Base-by-base conservation (phyloP, 1,284 basidiomycete genomes). In the Sanghuangporus sanghuang region DNA sequence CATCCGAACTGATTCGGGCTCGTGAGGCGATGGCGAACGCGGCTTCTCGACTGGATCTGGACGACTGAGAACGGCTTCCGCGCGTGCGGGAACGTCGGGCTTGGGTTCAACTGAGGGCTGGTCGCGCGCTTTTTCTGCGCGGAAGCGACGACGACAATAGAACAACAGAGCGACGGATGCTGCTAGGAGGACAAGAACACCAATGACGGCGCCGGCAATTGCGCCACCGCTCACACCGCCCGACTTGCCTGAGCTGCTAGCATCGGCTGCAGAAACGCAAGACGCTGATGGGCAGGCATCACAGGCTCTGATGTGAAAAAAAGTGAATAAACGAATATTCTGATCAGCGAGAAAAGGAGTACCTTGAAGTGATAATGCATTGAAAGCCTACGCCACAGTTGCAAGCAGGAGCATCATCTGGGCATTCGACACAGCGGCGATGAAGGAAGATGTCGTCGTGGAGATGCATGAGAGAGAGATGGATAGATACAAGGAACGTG, bases 21-120 rank as follows among this genome's bases (percentile, higher is more conserved):
- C 62, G 35, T 36, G 35, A 27, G 27, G 49, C 16, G 56, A 62
- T 16, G 71, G 68, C 21, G 73, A 69, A 9, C 67, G 63, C 3
- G 77, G 73, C 72, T 90, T 91, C 76, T 91, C 89, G 59, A 76
- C 85, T 50, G 90, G 90, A 73, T 92, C 87, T 35, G 89, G 88
- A 50, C 90, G 80, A 71, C 85, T 89, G 65, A 92, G 85, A 32
- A 92, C 90, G 9, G 85, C 83, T 68, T 83, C 86, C 21, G 90
- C 89, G 39, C 86, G 76, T 4, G 89, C 90, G 56, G 89, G 89
- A 27, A 83, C 74, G 68, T 92, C 89, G 52, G 77, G 72, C 71
- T 86, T 86, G 67, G 72, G 68, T 64, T 84, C 83, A 14, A 67
- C 69, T 11, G 63, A 69, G n/a, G 70, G 68, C 27, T 73, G 71